phyloP scores from a whole-genome alignment of 768 basidiomycete species.

The Leccinellum luteum region DNA sequence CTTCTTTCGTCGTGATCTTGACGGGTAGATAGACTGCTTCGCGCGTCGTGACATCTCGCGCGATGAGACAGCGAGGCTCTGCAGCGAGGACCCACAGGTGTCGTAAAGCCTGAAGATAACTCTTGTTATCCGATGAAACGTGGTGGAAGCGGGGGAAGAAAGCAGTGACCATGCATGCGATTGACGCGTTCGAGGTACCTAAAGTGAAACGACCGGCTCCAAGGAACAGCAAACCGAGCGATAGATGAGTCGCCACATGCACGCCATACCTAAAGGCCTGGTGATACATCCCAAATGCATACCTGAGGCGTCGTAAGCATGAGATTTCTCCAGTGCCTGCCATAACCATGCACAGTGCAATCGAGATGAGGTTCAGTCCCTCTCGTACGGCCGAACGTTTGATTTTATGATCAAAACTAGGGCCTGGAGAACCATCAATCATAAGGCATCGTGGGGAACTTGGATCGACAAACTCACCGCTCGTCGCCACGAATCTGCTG shows the following conservation, averaged over 20 bases:
- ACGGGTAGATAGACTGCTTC: constrained; percentile 92
- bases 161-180: constrained; percentile 84
- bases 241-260: constrained; percentile 87
- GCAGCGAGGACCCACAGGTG: constrained; percentile 96
- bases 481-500: constrained; percentile 64
- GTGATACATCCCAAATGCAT: constrained; percentile 84
- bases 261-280: constrained; percentile 80
- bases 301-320: constrained; percentile 81
- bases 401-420: constrained; percentile 84
- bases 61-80: constrained; percentile 89
- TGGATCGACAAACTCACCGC: constrained; percentile 44
- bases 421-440: constrained; percentile 42
- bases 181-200: constrained; percentile 87
- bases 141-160: constrained; percentile 90
- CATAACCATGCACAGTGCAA: constrained; percentile 91
- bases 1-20: constrained; percentile 78
- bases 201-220: constrained; percentile 91
- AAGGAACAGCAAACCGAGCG: constrained; percentile 88
- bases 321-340: constrained; percentile 95
- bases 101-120: constrained; percentile 87
- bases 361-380: constrained; percentile 82
- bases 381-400: constrained; percentile 84
- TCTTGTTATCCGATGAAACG: constrained; percentile 80
- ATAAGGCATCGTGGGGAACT: background rate
- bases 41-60: constrained; percentile 87